Conservation (phyloP, 2,329 filamentous ascomycete genomes). For the Albifimbria verrucaria region DNA sequence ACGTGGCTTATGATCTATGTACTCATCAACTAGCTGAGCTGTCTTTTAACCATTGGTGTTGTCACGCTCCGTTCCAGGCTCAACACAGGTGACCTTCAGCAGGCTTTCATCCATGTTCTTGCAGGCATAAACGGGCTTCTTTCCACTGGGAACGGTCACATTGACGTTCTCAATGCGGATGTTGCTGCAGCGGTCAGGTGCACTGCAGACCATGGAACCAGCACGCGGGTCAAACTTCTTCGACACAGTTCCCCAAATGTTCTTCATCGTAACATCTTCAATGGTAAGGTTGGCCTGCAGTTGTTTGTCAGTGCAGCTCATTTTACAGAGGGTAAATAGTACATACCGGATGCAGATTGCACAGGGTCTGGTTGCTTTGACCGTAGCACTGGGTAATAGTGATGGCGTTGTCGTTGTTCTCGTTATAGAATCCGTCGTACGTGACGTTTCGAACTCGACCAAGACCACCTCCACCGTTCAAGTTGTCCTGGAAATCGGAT, state of each 20-base stretch:
- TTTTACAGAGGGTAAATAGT: too few species aligned
- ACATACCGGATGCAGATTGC: constrained; percentile 17
- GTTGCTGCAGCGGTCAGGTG: constrained; percentile 21
- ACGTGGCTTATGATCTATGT: too few species aligned
- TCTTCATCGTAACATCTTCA: constrained; percentile 22
- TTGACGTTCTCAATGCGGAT: constrained; percentile 18
- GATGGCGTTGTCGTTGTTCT: constrained; percentile 52
- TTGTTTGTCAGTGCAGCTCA: constrained; percentile 7
- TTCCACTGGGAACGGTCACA: constrained; percentile 17
- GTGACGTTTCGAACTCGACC: constrained; percentile 63
- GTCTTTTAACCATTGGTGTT: neutral
- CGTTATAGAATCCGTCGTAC: constrained; percentile 57
- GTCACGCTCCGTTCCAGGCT: neutral
- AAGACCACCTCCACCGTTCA: constrained; percentile 55
- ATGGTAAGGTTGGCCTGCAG: constrained; percentile 20
- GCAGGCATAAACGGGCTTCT: constrained; percentile 18
- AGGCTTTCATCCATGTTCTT: constrained; percentile 12
- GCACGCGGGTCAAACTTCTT: constrained; percentile 24
- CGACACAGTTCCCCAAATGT: constrained; percentile 25
- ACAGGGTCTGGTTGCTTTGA: constrained; percentile 21
- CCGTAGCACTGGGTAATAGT: constrained; percentile 26
- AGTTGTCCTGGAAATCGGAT: constrained; percentile 35
- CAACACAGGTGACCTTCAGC: constrained; percentile 15
- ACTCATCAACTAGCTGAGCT: too few species aligned
- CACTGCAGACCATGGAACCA: constrained; percentile 25